Evolutionary conservation across 495 filamentous ascomycete genomes (phyloP), one percentile per base, ranked within the genome.

Genomic region (Penicillium atrosanguineum): DNA sequence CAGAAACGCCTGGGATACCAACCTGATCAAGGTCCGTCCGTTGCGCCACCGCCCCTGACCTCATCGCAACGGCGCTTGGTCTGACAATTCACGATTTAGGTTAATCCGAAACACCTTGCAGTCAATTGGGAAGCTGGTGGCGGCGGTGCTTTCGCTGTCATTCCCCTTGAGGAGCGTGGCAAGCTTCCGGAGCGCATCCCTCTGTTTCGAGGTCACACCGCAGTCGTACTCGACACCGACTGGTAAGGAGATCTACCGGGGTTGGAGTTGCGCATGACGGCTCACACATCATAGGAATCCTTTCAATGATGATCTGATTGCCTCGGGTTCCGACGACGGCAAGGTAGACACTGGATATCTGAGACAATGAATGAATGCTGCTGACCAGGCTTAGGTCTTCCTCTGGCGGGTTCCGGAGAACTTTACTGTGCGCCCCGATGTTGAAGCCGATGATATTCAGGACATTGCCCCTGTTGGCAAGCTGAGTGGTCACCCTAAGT

Each of bases 121-220:
- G 91, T 97, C 72, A 98, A 97, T 82, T 98, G 94, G 94, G 92
- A 97, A 75, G 86, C 94, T 34, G 87, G 91, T 69, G 94, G 94
- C 65, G 94, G 94, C 62, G 94, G 94, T 62, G 94, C 94, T 48
- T 97, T 98, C 63, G 95, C 94, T 40, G 93, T 98, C 46, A 92
- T 98, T 63, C 94, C 94, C 50, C 70, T 97, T 49, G 83, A 86
- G 58, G 91, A 97, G 74, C 84, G 83, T 41, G 94, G 94, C 48
- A 87, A 92, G 65, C 69, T 95, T 37, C 94, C 95, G 23, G 94
- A 98, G 68, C 87, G 88, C 63, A 88, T 97, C 59, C 95, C 94
- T 44, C 74, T 98, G 59, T 98, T 97, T 71, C 85, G 94, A 50
- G 94, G 94, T 52, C 94, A 98, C 69, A 98, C 93, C 38, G 90